Evolutionary conservation across 352 stramenopile genomes (phyloP), one percentile per base, ranked within the genome.

Genomic region (Pythium aristosporum): DNA sequence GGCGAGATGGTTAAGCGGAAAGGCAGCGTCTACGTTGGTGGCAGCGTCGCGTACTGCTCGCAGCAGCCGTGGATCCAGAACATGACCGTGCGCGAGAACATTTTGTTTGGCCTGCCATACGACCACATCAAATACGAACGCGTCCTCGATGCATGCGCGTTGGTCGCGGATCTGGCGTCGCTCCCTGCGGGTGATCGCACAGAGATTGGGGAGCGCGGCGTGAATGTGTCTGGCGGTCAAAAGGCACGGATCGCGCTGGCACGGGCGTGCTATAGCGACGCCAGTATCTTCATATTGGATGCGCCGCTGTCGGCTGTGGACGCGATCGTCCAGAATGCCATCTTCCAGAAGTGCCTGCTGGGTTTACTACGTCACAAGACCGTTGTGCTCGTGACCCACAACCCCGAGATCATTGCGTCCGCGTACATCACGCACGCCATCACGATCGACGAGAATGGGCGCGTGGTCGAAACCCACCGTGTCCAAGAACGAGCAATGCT

Each of bases 281-380:
- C 76, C 2, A 67, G 69, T 30, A 89, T 79, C 21, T 91, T 89
- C 67, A 50, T 98, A 2, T 71, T 98, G 3, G 94, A 98, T 65
- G 89, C 98, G 67, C 78, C 87, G 18, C 68, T 98, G 1, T 80
- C 76, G 32, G 92, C 92, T 11, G 93, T 98, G 3, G 94, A 98
- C 70, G 85, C 84, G 46, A 88, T 98, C 70, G 92, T 98, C 28
- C 91, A 84, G 32, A 83, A 82, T 53, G 63, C 94, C 71, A 68
- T 98, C n/a, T 97, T 98, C 63, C 53, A 61, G 15, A 64, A 68
- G 44, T 69, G 66, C 28, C 9, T 72, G 30, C 23, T 66, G 9
- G 49, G 61, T 4, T 23, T 72, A 18, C 41, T 72, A 0, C 55
- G 53, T 0, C 16, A 67, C 28, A 71, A 71, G 41, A 71, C 57